Evolutionary conservation across 2,329 filamentous ascomycete species (phyloP), one percentile per base, ranked within the genome.

Genomic region (Colletotrichum gigasporum): DNA sequence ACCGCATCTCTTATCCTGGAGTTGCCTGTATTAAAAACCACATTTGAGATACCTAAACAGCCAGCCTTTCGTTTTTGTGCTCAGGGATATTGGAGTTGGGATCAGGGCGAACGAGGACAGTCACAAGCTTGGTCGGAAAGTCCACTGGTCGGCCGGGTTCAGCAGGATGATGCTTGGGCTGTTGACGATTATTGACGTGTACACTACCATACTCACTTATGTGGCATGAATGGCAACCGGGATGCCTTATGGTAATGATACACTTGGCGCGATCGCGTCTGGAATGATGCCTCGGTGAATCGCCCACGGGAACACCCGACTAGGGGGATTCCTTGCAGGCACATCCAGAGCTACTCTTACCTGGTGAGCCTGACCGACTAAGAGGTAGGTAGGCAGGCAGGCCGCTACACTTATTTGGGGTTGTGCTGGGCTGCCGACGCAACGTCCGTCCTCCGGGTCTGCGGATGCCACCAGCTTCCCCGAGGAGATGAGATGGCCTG

Each of bases 21-120:
- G 50, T 44, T 62, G 50, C 42, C 28, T 65, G 62, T 65, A 65
- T 32, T 50, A 65, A 65, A 56, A 65, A 51, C 47, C 41, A 62
- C n/a, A 65, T 65, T 65, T 62, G 62, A 65, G 62, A 65, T 65
- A 55, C 57, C 62, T 65, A 35, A 54, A 28, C 62, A 65, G 56
- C 48, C 26, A 26, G 56, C 42, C 42, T 65, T 61, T 65, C 50
- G 57, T 65, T 65, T 61, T 62, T 65, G 35, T 58, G 56, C 57
- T 62, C 62, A 35, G 62, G 62, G 35, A 65, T 20, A 65, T 50
- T 37, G 62, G 57, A 65, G 62, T 65, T 65, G 35, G 62, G 24
- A 50, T 54, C 12, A 34, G 61, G 56, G 16, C 28, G 35, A 37
- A 45, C 14, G 44, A 37, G 28, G 35, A 35, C n/a, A 37, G 28